These are phyloP conservation scores for Yarrowia sp. DNA, from an alignment of 805 yeast species.

Conservation along the genomic window DNA sequence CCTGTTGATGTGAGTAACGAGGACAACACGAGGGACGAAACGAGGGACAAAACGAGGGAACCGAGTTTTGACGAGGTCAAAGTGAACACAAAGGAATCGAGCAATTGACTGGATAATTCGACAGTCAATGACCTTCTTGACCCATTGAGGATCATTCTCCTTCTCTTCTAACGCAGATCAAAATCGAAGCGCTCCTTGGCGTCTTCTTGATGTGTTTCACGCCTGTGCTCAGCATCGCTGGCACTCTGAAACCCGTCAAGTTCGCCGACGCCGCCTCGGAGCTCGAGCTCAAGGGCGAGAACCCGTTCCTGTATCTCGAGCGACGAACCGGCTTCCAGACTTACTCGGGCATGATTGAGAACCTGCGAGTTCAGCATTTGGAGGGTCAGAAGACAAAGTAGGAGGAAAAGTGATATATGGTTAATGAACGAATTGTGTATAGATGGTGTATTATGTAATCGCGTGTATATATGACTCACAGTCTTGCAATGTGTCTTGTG, in stretches of 20 bases:
- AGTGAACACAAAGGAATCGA: no score
- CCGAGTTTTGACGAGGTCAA: no score
- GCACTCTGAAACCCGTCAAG: conserved; percentile 57
- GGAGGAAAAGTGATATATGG: not conserved
- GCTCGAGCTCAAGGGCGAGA: conserved; percentile 57
- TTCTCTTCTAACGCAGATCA: conserved; percentile 48
- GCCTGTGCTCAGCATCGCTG: conserved; percentile 48
- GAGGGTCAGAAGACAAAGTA: conserved; percentile 30
- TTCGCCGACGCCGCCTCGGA: conserved; percentile 58
- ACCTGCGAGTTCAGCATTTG: conserved; percentile 28
- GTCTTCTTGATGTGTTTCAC: conserved; percentile 54
- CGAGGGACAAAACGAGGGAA: no score
- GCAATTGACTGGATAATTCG: not conserved
- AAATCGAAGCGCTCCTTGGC: conserved; percentile 60
- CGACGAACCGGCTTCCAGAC: conserved; percentile 20
- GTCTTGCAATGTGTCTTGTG: no score
- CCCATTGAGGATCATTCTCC: not conserved
- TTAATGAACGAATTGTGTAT: not conserved
- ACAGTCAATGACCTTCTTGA: no score
- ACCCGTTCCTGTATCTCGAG: conserved; percentile 39
- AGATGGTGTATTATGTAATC: not conserved
- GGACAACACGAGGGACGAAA: no score
- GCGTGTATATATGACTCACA: no score
- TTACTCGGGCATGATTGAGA: conserved; percentile 23
- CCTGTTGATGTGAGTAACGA: conserved; percentile 29